A percentile compares a stretch with the other conserved stretches of the same genome.
These are phyloP conservation scores for Pseudonitzschia multiseries DNA, from an alignment of 108 stramenopile species.

Conservation along the genomic window DNA sequence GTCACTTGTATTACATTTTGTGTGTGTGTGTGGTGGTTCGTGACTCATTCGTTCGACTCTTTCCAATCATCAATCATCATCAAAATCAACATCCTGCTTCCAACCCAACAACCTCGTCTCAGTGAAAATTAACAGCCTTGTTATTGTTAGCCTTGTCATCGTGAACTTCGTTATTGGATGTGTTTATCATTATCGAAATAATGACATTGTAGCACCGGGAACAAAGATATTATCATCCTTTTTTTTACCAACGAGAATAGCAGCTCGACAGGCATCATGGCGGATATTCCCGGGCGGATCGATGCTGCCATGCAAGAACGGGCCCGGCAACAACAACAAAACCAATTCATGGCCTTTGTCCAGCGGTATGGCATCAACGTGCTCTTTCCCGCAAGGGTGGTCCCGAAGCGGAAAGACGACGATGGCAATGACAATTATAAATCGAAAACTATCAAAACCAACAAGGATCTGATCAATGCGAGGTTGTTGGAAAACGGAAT, in stretches of 20 bases:
- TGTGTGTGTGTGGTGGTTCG: too few species aligned
- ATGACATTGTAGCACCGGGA: too few species aligned
- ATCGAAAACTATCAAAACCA: slow-evolving; percentile 36
- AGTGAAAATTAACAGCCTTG: too few species aligned
- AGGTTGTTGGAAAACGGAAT: slow-evolving; percentile 71
- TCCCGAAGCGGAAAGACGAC: slow-evolving; percentile 14
- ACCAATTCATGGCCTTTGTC: slow-evolving; percentile 31
- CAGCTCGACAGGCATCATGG: neutral
- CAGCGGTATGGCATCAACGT: slow-evolving; percentile 32
- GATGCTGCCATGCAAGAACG: slow-evolving; percentile 25
- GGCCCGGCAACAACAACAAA: slow-evolving; percentile 32
- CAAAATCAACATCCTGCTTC: too few species aligned
- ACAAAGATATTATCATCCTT: too few species aligned
- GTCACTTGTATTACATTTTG: neutral
- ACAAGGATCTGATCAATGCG: slow-evolving; percentile 62
- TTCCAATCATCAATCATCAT: too few species aligned
- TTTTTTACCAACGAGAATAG: too few species aligned
- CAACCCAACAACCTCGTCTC: too few species aligned
- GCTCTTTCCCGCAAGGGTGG: slow-evolving; percentile 39
- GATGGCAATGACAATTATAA: neutral
- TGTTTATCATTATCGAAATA: too few species aligned
- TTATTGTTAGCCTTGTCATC: too few species aligned
- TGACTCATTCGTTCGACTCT: too few species aligned
- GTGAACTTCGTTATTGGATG: too few species aligned
- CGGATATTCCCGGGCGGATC: slow-evolving; percentile 9